phyloP scores from a whole-genome alignment of 2,329 filamentous ascomycete genomes.

The Didymella segeticola region DNA sequence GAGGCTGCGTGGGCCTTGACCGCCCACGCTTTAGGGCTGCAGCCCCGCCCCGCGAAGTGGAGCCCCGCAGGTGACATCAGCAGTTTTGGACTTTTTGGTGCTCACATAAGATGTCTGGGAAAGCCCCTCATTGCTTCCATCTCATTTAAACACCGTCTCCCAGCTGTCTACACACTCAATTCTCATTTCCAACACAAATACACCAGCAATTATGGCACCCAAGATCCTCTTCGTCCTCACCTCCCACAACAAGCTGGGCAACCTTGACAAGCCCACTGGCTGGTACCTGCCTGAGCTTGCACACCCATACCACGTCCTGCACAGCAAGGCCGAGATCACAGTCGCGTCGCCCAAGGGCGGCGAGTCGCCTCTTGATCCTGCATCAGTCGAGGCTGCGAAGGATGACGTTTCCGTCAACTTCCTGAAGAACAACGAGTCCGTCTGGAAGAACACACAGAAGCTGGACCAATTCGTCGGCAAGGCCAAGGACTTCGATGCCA shows the following conservation, averaged over 20 bases:
- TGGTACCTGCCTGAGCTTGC: conserved; percentile 66
- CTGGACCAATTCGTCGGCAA: conserved; percentile 64
- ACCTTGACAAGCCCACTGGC: conserved; percentile 63
- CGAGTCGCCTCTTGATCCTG: conserved; percentile 47
- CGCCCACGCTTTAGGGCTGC: background rate
- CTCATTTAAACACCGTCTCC: background rate
- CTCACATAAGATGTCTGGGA: background rate
- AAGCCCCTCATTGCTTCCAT: background rate
- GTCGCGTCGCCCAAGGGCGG: conserved; percentile 51
- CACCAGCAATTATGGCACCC: conserved; percentile 34
- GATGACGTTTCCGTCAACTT: conserved; percentile 54
- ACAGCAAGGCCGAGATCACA: conserved; percentile 46
- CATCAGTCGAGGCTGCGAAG: conserved; percentile 51
- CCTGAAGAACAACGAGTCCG: conserved; percentile 59
- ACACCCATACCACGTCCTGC: conserved; percentile 50
- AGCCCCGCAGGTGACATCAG: conserved; percentile 12
- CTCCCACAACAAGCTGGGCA: conserved; percentile 60
- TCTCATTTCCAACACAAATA: background rate
- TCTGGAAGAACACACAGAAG: conserved; percentile 70
- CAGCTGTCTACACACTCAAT: background rate
- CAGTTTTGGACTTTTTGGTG: background rate
- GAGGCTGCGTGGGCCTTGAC: background rate
- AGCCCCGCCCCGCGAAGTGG: background rate
- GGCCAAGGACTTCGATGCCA: conserved; percentile 66
- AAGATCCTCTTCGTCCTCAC: conserved; percentile 76